A percentile compares a stretch with the other conserved stretches of the same genome.
Conservation (phyloP, 2,329 filamentous ascomycete species). For the Fusarium euwallaceae region DNA sequence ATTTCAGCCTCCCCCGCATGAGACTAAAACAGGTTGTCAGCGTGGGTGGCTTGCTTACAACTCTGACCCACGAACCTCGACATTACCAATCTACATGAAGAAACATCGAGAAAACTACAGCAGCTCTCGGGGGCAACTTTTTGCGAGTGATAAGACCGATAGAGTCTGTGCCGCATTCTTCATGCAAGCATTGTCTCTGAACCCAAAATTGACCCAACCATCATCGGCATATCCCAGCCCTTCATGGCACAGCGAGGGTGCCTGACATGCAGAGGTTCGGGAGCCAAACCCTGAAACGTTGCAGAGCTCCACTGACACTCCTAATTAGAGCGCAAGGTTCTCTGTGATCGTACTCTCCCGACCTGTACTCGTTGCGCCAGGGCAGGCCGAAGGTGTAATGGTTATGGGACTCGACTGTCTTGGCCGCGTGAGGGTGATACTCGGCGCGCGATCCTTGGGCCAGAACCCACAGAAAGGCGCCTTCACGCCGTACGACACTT, state of each 20-base stretch:
- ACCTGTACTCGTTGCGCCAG: slow-evolving; percentile 24
- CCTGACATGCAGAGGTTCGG: slow-evolving; percentile 32
- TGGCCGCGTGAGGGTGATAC: slow-evolving; percentile 30
- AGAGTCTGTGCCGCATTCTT: not conserved
- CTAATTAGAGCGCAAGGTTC: slow-evolving; percentile 32
- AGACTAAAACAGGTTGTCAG: not conserved
- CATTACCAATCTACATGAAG: not conserved
- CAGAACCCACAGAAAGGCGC: not conserved
- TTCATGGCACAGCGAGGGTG: slow-evolving; percentile 27
- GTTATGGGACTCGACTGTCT: slow-evolving; percentile 33
- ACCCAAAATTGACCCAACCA: not conserved
- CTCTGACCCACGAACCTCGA: not conserved
- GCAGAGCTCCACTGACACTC: not conserved
- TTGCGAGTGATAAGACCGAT: slow-evolving; percentile 12
- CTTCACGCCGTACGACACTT: not conserved
- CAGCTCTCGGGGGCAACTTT: not conserved
- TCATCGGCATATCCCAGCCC: too few species aligned
- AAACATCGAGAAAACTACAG: not conserved
- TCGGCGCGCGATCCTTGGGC: slow-evolving; percentile 24
- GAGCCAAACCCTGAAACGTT: fast-evolving
- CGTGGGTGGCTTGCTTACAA: not conserved
- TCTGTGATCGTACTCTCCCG: slow-evolving; percentile 30
- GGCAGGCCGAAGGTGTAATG: slow-evolving; percentile 11
- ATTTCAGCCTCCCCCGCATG: not conserved
- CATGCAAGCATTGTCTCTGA: not conserved